Conservation (phyloP, 805 yeast species). For the Ogataea thermomethanolica region DNA sequence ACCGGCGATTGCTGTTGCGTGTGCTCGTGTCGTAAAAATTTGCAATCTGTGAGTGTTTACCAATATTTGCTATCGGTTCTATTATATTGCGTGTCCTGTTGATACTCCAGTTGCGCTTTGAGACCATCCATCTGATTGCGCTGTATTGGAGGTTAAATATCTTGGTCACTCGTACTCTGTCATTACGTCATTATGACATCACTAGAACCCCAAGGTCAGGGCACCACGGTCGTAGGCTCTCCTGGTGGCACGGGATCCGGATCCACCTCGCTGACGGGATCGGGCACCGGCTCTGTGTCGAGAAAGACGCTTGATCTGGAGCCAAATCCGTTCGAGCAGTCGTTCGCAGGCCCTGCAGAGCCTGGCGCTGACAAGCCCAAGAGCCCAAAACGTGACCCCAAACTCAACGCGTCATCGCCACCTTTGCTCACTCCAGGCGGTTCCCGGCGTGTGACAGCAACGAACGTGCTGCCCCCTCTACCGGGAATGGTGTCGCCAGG, state of each 20-base stretch:
- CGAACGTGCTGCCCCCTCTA: constrained; percentile 45
- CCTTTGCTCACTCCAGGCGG: constrained; percentile 56
- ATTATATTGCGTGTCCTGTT: not conserved
- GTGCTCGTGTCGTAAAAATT: not conserved
- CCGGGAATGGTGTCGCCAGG: constrained; percentile 44
- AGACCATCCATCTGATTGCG: no score
- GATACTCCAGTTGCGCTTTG: no score
- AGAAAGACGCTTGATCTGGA: constrained; percentile 47
- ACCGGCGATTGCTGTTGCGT: not conserved
- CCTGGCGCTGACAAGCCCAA: constrained; percentile 5
- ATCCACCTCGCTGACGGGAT: not conserved
- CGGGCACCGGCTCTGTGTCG: not conserved
- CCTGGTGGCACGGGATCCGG: constrained; percentile 11
- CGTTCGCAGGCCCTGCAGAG: constrained; percentile 51
- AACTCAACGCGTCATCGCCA: constrained; percentile 33
- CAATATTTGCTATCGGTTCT: not conserved
- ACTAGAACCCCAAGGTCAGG: constrained; percentile 11
- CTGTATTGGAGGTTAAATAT: not conserved
- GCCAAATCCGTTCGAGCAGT: constrained; percentile 93
- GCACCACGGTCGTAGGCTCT: constrained; percentile 5
- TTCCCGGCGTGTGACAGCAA: constrained; percentile 32
- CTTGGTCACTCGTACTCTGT: constrained; percentile 1
- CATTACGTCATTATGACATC: constrained; percentile 19
- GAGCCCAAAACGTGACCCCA: constrained; percentile 30
- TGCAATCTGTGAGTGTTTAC: not conserved